phyloP scores from a whole-genome alignment of 208 protist genomes.

The Trypanosomatidae sp. region DNA sequence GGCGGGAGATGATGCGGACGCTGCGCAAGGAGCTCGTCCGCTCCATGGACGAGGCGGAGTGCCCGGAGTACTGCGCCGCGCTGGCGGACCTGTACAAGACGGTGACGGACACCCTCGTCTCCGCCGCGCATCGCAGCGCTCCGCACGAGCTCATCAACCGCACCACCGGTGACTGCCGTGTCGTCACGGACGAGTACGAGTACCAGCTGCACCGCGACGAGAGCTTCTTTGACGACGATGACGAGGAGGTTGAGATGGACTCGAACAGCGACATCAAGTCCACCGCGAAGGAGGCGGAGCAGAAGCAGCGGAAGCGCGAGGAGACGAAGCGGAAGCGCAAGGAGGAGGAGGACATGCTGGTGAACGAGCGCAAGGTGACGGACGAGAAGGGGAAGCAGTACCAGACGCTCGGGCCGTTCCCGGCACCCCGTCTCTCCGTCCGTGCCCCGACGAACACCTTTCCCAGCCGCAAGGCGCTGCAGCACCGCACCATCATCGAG shows the following conservation, averaged over 20 bases:
- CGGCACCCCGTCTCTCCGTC: conserved; percentile 74
- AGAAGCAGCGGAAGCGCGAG: conserved; percentile 72
- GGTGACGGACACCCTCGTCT: conserved; percentile 81
- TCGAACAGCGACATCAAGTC: conserved; percentile 59
- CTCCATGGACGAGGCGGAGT: conserved; percentile 59
- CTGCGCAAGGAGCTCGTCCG: conserved; percentile 76
- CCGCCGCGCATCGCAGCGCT: conserved; percentile 70
- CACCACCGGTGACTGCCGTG: conserved; percentile 54
- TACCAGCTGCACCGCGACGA: conserved; percentile 69
- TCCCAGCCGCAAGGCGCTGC: conserved; percentile 79
- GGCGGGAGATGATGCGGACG: conserved; percentile 71
- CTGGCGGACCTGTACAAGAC: conserved; percentile 82
- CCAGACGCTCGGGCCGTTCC: conserved; percentile 74
- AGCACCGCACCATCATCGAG: conserved; percentile 75
- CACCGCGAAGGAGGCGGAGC: conserved; percentile 50
- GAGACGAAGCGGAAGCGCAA: conserved; percentile 70
- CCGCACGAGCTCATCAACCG: conserved; percentile 87
- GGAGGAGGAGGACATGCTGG: conserved; percentile 87
- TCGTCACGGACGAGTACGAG: conserved; percentile 88
- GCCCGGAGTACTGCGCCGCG: conserved; percentile 60
- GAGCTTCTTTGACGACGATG: conserved; percentile 76
- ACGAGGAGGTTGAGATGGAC: conserved; percentile 67
- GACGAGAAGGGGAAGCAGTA: conserved; percentile 82
- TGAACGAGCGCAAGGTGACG: conserved; percentile 82
- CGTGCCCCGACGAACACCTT: conserved; percentile 69